These are phyloP conservation scores for Nakazawaea anatomiae DNA, from an alignment of 805 yeast species.

Conservation along the genomic window DNA sequence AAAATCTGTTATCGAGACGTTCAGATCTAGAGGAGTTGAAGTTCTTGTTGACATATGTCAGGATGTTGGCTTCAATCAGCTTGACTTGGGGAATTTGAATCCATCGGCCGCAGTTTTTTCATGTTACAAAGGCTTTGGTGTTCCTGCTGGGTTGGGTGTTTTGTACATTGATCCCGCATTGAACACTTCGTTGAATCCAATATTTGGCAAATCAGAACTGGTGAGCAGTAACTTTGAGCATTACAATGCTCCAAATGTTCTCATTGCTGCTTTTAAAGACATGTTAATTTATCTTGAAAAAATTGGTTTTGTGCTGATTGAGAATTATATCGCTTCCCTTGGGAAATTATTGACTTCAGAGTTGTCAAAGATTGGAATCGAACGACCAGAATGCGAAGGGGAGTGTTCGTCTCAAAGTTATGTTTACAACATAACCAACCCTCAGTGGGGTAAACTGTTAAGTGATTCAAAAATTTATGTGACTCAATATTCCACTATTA, in stretches of 20 bases:
- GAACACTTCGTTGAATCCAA: background rate
- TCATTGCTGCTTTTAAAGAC: constrained; percentile 1
- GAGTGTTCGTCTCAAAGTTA: background rate
- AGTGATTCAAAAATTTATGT: background rate
- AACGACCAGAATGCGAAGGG: background rate
- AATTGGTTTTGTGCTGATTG: constrained; percentile 1
- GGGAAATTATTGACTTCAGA: background rate
- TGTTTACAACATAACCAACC: constrained; percentile 1
- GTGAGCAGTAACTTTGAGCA: constrained; percentile 31
- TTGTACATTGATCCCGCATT: constrained; percentile 2
- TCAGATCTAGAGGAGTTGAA: constrained; percentile 8
- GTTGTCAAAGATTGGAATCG: background rate
- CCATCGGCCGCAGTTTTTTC: constrained; percentile 7
- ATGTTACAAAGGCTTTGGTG: constrained; percentile 2
- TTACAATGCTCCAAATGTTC: constrained; percentile 14
- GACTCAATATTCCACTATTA: background rate
- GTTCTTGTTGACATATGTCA: constrained; percentile 12
- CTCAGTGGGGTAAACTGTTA: background rate
- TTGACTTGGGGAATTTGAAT: constrained; percentile 5
- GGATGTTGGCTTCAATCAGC: constrained; percentile 8
- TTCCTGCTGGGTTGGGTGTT: constrained; percentile 16
- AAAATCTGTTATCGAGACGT: constrained; percentile 1
- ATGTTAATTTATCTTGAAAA: background rate
- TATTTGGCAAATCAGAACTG: constrained; percentile 26
- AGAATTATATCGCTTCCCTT: background rate